Evolutionary conservation across 371 early-diverging fungal genomes (phyloP), one percentile per base, ranked within the genome.

Genomic region (Zopfochytrium polystomum): DNA sequence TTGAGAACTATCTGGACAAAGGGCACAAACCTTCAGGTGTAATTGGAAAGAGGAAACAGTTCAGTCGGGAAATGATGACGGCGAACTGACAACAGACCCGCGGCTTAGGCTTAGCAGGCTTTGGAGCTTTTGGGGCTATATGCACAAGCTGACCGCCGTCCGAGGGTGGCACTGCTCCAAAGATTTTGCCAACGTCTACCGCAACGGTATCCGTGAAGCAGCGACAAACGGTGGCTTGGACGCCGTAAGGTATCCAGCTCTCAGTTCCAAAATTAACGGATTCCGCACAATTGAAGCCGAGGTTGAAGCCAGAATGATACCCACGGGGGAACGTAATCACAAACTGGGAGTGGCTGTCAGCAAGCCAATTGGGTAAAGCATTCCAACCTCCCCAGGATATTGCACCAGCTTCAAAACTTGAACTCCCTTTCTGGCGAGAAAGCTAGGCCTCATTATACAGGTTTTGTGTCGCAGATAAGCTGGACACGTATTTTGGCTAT

Each of bases 201-300:
- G 77, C 80, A 3, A 97, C 96, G 52, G 86, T 87, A 66, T 96
- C 96, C 15, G 73, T 74, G 13, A 86, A 81, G 62, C 98, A 97
- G 53, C 72, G 70, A 67, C 98, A 97, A 23, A 84, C 78, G 60
- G 83, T 78, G 18, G 98, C 95, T 22, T 79, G 74, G 62, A 76
- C 81, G 0, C 96, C 98, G 29, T 90, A 80, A 2, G 83, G 84
- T 27, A 95, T 78, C 98, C 98, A 98, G 25, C 86, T 80, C 35
- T 88, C 84, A 29, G 90, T 53, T 3, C 95, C 98, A 78, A 98
- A 98, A 52, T 98, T 98, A 46, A 93, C 91, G 43, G 90, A 88
- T 76, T 96, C 96, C 20, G 98, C 98, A 59, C 93, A 91, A 61
- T 98, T 98, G 68, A 91, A 92, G 1, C 93, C 95, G 0, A 91